Percentiles rank a stretch among this genome's conserved stretches.
These are phyloP conservation scores for Juglanconis oblonga DNA, from an alignment of 2,329 filamentous ascomycete species.

Conservation along the genomic window DNA sequence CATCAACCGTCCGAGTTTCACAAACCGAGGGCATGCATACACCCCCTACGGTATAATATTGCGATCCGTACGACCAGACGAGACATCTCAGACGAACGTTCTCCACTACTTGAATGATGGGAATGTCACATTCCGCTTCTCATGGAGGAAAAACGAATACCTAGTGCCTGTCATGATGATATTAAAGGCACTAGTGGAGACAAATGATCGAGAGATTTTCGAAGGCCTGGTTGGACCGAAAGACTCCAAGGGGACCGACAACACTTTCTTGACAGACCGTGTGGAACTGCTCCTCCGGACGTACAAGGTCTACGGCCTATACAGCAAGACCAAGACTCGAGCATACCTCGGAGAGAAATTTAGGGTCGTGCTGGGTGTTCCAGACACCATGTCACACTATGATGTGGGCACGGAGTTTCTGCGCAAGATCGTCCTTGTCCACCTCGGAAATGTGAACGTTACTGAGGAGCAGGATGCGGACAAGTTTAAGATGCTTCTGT, in stretches of 20 bases:
- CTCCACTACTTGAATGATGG: slow-evolving; percentile 94
- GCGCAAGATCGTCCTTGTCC: slow-evolving; percentile 83
- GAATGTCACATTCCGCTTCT: slow-evolving; percentile 95
- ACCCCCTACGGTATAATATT: slow-evolving; percentile 88
- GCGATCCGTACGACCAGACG: slow-evolving; percentile 90
- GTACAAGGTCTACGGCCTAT: slow-evolving; percentile 86
- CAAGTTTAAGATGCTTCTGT: slow-evolving; percentile 90
- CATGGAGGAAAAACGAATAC: slow-evolving; percentile 96
- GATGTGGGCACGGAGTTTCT: slow-evolving; percentile 91
- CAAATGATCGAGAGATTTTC: slow-evolving; percentile 94
- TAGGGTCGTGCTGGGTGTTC: slow-evolving; percentile 78
- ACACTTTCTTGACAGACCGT: slow-evolving; percentile 92
- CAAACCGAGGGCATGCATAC: slow-evolving; percentile 81
- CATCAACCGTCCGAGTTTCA: slow-evolving; percentile 86
- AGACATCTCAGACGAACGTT: slow-evolving; percentile 96
- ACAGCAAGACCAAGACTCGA: slow-evolving; percentile 77
- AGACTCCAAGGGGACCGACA: slow-evolving; percentile 73
- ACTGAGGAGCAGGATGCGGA: slow-evolving; percentile 81
- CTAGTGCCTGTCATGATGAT: slow-evolving; percentile 97
- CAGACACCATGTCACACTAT: slow-evolving; percentile 80
- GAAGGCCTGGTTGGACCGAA: slow-evolving; percentile 82
- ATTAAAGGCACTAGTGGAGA: slow-evolving; percentile 89
- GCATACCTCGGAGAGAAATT: slow-evolving; percentile 90
- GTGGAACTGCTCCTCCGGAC: slow-evolving; percentile 88
- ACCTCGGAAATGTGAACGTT: slow-evolving; percentile 82